phyloP scores from a whole-genome alignment of 805 yeast genomes.

The Nakazawaea wickerhamii region DNA sequence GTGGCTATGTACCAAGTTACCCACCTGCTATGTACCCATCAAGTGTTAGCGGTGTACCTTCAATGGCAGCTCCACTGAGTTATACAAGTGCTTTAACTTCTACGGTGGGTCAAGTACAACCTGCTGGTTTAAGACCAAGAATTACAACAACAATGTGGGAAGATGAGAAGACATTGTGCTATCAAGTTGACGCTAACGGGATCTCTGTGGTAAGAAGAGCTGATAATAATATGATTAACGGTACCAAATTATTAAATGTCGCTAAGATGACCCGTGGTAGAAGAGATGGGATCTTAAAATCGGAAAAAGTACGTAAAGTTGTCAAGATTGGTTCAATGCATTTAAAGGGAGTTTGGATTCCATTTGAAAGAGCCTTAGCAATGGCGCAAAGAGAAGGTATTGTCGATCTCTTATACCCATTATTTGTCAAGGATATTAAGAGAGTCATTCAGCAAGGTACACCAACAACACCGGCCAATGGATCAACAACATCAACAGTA shows the following conservation, averaged over 20 bases:
- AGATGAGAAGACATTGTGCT: constrained; percentile 65
- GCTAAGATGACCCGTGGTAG: constrained; percentile 73
- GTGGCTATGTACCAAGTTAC: constrained; percentile 7
- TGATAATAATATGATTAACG: constrained; percentile 69
- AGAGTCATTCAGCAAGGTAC: constrained; percentile 33
- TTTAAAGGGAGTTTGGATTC: constrained; percentile 72
- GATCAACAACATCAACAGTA: not conserved
- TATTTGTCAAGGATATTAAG: constrained; percentile 63
- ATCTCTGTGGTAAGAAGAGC: constrained; percentile 65
- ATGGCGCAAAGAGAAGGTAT: constrained; percentile 67
- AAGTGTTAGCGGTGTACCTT: constrained; percentile 1
- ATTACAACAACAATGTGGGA: constrained; percentile 76
- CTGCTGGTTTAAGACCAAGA: constrained; percentile 46
- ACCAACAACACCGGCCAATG: constrained; percentile 19
- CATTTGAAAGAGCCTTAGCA: constrained; percentile 64
- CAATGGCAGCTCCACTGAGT: constrained; percentile 3
- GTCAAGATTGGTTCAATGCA: constrained; percentile 76
- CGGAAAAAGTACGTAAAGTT: constrained; percentile 62
- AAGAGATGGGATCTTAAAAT: constrained; percentile 63
- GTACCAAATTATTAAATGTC: constrained; percentile 62
- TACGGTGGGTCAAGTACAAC: constrained; percentile 32
- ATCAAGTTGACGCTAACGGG: constrained; percentile 67
- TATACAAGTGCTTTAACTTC: constrained; percentile 1
- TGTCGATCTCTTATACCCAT: constrained; percentile 50
- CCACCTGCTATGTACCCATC: constrained; percentile 4